Base-by-base conservation (phyloP, 345 rosid species). In the Aethionema arabicum region DNA sequence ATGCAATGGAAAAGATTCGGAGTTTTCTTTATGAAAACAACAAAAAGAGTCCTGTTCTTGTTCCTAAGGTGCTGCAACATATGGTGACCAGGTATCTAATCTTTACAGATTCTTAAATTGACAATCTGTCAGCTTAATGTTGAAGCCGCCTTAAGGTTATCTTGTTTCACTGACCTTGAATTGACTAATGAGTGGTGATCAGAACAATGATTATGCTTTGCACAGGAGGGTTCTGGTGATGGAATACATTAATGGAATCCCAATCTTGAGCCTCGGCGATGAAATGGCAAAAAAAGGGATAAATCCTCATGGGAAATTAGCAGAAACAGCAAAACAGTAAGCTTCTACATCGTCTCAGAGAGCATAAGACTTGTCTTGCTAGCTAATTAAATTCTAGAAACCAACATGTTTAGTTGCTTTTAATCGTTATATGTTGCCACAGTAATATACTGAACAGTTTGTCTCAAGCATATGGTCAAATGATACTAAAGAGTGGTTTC, bases 401-500 rank as follows among this genome's bases (percentile, higher is more conserved):
- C 56, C 11, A 9, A 33, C 54, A 15, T 3, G 1, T n/a, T n/a
- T 57, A 41, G 9, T 52, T 63, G 36, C 54, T 7, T 56, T 16
- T 4, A 15, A 12, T 21, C 4, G 5, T 32, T 40, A 37, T 44
- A n/a, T n/a, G n/a, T n/a, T n/a, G 15, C 42, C 11, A 21, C 82
- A 89, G 95, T 77, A 89, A 83, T 68, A 89, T 93, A 80, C 95
- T 93, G 38, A 70, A 78, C 66, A 93, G 90, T 77, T 76, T 93
- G 80, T 83, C 96, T 27, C 69, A 74, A 67, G 96, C 97, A 42
- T 93, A 93, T 74, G 97, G 96, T 35, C 91, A 93, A 72, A 93
- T 93, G 97, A 93, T 93, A 73, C 78, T 93, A 65, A 89, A 87
- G 88, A 89, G 95, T 65, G 99, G 99, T 66, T 93, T 82, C 85